Evolutionary conservation across 2,329 filamentous ascomycete genomes (phyloP).

Genomic region (Gremmenia infestans): DNA sequence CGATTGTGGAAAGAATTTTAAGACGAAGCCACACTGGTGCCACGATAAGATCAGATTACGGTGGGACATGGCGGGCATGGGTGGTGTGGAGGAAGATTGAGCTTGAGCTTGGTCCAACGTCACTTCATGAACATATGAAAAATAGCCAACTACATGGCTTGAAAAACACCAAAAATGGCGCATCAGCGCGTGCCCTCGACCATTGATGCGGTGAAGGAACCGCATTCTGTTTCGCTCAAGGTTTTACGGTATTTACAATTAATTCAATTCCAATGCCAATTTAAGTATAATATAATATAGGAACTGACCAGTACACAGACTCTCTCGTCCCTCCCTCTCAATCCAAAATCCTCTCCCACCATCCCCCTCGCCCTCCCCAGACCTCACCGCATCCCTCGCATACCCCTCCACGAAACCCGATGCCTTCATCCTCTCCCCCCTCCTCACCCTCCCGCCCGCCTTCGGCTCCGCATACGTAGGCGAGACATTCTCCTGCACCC

Average conservation of each 20-base stretch:
- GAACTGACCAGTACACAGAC: constrained; percentile 41
- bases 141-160: constrained; percentile 14
- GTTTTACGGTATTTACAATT: constrained; percentile 53
- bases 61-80: background rate
- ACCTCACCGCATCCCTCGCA: constrained; percentile 64
- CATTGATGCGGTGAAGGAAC: constrained; percentile 54
- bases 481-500: constrained; percentile 88
- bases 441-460: constrained; percentile 79
- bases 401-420: constrained; percentile 52
- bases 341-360: constrained; percentile 58
- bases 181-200: constrained; percentile 28
- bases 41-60: background rate
- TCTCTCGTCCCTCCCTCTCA: constrained; percentile 76
- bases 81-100: background rate
- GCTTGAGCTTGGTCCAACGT: background rate
- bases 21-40: background rate
- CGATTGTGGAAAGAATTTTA: background rate
- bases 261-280: background rate
- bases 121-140: background rate
- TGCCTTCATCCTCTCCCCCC: constrained; percentile 51
- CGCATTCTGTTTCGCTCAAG: constrained; percentile 74
- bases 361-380: constrained; percentile 39
- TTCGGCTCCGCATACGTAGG: constrained; percentile 96
- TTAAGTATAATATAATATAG: background rate
- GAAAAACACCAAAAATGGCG: constrained; percentile 23